Conservation (phyloP, 2,329 filamentous ascomycete genomes). For the Phaeosphaeria sp. region DNA sequence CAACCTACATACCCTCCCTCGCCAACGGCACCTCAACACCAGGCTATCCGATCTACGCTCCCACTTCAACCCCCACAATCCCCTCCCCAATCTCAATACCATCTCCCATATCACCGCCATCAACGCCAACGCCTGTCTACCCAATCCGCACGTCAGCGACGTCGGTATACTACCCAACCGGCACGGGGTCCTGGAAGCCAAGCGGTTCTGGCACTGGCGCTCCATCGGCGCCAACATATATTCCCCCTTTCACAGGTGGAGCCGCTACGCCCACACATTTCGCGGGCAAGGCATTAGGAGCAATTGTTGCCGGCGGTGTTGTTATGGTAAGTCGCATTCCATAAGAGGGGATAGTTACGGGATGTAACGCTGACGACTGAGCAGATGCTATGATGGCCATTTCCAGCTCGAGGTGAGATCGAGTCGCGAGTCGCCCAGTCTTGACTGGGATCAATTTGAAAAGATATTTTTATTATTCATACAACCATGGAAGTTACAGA, state of each 20-base stretch:
- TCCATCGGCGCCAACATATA: slow-evolving; percentile 18
- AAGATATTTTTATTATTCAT: too few relatives aligned
- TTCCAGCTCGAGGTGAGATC: too few relatives aligned
- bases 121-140: slow-evolving; percentile 36
- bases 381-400: too few relatives aligned
- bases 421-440: too few relatives aligned
- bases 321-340: slow-evolving; percentile 40
- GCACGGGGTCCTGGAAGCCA: slow-evolving; percentile 23
- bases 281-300: slow-evolving; percentile 36
- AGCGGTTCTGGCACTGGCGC: slow-evolving; percentile 15
- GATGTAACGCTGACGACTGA: too few relatives aligned
- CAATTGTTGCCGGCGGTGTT: slow-evolving; percentile 40
- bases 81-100: too few relatives aligned
- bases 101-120: slow-evolving; percentile 29
- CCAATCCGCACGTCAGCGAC: slow-evolving; percentile 31
- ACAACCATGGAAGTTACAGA: too few relatives aligned
- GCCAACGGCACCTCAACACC: background rate
- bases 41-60: too few relatives aligned
- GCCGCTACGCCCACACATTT: slow-evolving; percentile 24
- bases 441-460: too few relatives aligned
- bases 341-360: too few relatives aligned
- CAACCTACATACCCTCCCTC: background rate
- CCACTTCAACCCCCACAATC: too few relatives aligned
- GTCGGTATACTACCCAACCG: slow-evolving; percentile 30
- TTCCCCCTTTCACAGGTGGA: slow-evolving; percentile 36